phyloP scores from a whole-genome alignment of 1,284 basidiomycete species.

The Sporisorium graminicola region DNA sequence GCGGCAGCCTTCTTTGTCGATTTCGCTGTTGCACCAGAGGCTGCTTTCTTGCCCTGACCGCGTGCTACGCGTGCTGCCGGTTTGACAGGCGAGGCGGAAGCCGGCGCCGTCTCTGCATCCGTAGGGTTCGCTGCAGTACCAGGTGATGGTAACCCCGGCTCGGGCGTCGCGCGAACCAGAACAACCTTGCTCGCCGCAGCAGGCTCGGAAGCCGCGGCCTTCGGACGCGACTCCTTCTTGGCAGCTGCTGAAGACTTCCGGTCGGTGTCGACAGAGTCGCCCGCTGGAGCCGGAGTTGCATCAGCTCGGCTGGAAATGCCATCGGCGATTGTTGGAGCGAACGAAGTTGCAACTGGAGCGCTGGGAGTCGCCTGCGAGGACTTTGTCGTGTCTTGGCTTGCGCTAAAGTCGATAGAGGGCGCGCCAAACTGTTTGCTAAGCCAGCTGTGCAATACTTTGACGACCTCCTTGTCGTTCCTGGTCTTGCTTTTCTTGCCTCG shows the following conservation, averaged over 20 bases:
- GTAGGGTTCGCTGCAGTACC: constrained; percentile 15
- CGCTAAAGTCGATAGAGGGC: background rate
- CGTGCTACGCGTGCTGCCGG: constrained; percentile 7
- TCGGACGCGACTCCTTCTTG: constrained; percentile 7
- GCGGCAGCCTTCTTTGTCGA: constrained; percentile 5
- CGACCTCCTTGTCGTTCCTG: constrained; percentile 28
- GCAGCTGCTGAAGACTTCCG: background rate
- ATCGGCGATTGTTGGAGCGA: background rate
- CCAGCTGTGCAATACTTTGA: constrained; percentile 14
- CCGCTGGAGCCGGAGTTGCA: background rate
- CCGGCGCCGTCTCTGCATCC: background rate
- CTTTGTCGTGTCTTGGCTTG: constrained; percentile 12
- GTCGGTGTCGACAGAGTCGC: background rate
- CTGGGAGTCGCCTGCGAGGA: constrained; percentile 3
- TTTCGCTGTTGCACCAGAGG: constrained; percentile 1
- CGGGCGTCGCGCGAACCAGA: constrained; percentile 11
- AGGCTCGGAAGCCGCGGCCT: constrained; percentile 10
- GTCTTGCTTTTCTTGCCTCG: constrained; percentile 25
- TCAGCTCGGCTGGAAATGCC: background rate
- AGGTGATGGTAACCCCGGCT: constrained; percentile 28
- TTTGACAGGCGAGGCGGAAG: constrained; percentile 13
- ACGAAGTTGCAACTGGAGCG: background rate
- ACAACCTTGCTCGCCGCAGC: constrained; percentile 8
- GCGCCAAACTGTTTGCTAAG: constrained; percentile 22
- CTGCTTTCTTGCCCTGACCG: constrained; percentile 14